Evolutionary conservation across 2,329 filamentous ascomycete genomes (phyloP).

Genomic region (Botryosphaeria agaves): DNA sequence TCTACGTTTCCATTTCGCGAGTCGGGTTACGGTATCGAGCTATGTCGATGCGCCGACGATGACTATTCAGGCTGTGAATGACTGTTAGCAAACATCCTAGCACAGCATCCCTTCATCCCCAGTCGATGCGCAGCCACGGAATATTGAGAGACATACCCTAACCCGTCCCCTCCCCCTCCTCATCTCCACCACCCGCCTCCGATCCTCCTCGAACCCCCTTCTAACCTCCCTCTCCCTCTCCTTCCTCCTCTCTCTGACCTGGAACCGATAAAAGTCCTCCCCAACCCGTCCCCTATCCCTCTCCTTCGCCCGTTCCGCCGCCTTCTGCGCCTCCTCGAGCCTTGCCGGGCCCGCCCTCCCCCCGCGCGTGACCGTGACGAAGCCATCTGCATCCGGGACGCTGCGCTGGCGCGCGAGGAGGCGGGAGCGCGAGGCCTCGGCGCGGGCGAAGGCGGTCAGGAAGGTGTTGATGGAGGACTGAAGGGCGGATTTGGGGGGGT

Average conservation of each 20-base stretch:
- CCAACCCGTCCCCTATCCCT: conserved; percentile 42
- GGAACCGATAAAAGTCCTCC: conserved; percentile 70
- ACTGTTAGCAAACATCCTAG: too few relatives aligned
- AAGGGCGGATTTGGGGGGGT: conserved; percentile 49
- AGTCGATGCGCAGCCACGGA: too few relatives aligned
- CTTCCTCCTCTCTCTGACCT: conserved; percentile 65
- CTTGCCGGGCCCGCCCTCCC: conserved; percentile 57
- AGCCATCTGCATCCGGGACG: conserved; percentile 86
- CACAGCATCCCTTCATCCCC: too few relatives aligned
- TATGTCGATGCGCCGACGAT: too few relatives aligned
- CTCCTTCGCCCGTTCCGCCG: conserved; percentile 44
- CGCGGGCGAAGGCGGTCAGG: conserved; percentile 59
- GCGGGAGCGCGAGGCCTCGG: conserved; percentile 47
- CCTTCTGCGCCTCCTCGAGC: conserved; percentile 48
- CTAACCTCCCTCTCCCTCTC: conserved; percentile 51
- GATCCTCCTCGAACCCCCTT: conserved; percentile 60
- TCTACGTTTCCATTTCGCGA: too few relatives aligned
- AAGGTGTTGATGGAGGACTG: conserved; percentile 66
- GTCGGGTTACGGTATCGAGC: too few relatives aligned
- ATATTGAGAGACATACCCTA: conserved; percentile 27
- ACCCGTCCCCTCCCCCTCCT: conserved; percentile 48
- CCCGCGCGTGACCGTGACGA: conserved; percentile 76
- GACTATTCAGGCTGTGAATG: too few relatives aligned
- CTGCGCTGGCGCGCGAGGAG: conserved; percentile 47
- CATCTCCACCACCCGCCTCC: conserved; percentile 53